Evolutionary conservation across 345 rosid species (phyloP), one percentile per base, ranked within the genome.

Genomic region (Streptanthus diversifolius): DNA sequence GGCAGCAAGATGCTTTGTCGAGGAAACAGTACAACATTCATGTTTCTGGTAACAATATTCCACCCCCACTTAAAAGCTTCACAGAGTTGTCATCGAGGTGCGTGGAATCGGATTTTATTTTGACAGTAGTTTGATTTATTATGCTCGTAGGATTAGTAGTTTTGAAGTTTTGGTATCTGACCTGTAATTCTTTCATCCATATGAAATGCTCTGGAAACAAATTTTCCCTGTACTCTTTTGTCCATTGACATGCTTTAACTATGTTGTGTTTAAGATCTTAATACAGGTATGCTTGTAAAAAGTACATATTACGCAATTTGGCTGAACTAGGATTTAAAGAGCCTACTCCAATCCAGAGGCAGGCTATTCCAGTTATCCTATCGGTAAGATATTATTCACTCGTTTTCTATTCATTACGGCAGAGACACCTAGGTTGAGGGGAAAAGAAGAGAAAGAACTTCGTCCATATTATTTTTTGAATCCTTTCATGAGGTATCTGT

Each of bases 271-370:
- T 63, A 44, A 1, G 32, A 40, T 70, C 11, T 51, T 15, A 68
- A 14, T 67, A 63, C 82, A 91, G 99, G 73, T 91, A 83, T 78
- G 85, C 79, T 61, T 95, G 97, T 52, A 80, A 87, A 52, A 59
- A 83, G 4, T 87, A 83, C 76, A 66, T 93, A 68, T 75, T 88
- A 53, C 83, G 48, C 71, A 95, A 91, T 81, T 79, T 95, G 60
- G 81, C 82, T 51, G 91, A 83, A 82, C 88, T 85, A 76, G 96
- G 97, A 69, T 95, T 83, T 74, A 86, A 82, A 80, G 99, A 91
- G 85, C 96, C 99, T 74, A 91, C 99, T 48, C 92, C 99, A 45
- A 89, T 95, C 74, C 99, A 95, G 79, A 88, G 95, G 82, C 96
- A 95, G 93, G 91, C 99, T 73, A 91, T 95, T 78, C 89, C 96